Evolutionary conservation across 2,329 filamentous ascomycete genomes (phyloP).

Genomic region (Aspergillus thermomutatus): DNA sequence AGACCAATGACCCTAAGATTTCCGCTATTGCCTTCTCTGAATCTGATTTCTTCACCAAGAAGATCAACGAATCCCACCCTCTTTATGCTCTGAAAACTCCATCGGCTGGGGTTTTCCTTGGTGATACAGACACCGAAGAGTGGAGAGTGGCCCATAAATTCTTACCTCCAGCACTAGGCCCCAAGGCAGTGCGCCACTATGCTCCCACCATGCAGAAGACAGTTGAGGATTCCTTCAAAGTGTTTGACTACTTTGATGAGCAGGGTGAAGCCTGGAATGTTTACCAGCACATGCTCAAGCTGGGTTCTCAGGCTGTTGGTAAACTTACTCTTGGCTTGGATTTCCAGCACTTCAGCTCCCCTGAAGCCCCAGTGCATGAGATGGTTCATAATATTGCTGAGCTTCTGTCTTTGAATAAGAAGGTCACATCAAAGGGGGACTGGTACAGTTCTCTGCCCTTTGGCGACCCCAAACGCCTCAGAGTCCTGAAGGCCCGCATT

Average conservation of each 20-base stretch:
- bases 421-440: conserved; percentile 50
- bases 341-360: conserved; percentile 41
- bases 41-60: conserved; percentile 53
- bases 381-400: conserved; percentile 53
- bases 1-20: conserved; percentile 51
- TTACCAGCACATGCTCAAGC: conserved; percentile 50
- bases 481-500: conserved; percentile 10
- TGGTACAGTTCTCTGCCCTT: conserved; percentile 59
- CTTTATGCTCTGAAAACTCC: conserved; percentile 26
- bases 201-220: conserved; percentile 57
- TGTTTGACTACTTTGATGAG: conserved; percentile 49
- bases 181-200: conserved; percentile 61
- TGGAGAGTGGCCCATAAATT: conserved; percentile 57
- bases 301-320: conserved; percentile 44
- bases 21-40: conserved; percentile 49
- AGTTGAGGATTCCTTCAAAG: conserved; percentile 50
- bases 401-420: conserved; percentile 56
- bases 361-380: conserved; percentile 49
- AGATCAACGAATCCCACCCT: conserved; percentile 38
- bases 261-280: conserved; percentile 45
- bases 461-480: conserved; percentile 51
- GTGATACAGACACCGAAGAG: conserved; percentile 30
- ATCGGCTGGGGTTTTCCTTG: conserved; percentile 29
- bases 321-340: conserved; percentile 46
- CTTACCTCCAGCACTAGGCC: conserved; percentile 56